A percentile compares a stretch with the other conserved stretches of the same genome.
Conservation (phyloP, 768 basidiomycete genomes). For the Porphyrellus cyaneotinctus region DNA sequence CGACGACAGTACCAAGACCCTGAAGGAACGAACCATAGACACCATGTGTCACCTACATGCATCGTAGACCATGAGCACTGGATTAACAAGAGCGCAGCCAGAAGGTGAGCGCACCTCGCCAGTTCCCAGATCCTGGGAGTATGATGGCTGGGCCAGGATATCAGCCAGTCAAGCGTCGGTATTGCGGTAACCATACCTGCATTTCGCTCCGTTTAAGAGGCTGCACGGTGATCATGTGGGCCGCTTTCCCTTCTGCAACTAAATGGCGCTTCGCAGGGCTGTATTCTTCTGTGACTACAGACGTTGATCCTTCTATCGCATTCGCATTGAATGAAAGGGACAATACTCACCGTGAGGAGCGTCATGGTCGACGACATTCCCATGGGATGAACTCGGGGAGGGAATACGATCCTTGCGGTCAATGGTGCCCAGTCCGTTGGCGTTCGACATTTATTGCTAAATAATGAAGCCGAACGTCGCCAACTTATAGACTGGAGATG, state of each 20-base stretch:
- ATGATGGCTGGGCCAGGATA: constrained; percentile 55
- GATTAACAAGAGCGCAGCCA: neutral
- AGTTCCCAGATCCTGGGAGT: constrained; percentile 84
- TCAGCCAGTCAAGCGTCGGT: constrained; percentile 3
- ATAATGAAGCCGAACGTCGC: neutral
- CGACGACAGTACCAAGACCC: constrained; percentile 61
- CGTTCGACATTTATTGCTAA: constrained; percentile 22
- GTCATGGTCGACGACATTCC: constrained; percentile 71
- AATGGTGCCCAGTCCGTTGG: constrained; percentile 14
- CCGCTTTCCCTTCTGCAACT: constrained; percentile 17
- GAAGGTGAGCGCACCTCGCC: constrained; percentile 39
- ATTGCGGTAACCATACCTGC: constrained; percentile 53
- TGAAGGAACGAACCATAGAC: constrained; percentile 81
- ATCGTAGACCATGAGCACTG: neutral
- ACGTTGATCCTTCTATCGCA: constrained; percentile 10
- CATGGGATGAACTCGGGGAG: constrained; percentile 37
- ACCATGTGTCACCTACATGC: constrained; percentile 66
- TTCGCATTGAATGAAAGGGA: neutral
- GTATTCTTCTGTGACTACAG: constrained; percentile 63
- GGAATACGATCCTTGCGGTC: constrained; percentile 56
- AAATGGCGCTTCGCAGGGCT: constrained; percentile 32
- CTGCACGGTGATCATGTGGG: constrained; percentile 71
- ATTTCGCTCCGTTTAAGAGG: constrained; percentile 81
- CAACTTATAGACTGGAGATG: constrained; percentile 14
- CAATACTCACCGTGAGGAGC: constrained; percentile 55